phyloP scores from a whole-genome alignment of 192 early-diverging fungal genomes.

The Phlyctochytrium bullatum region DNA sequence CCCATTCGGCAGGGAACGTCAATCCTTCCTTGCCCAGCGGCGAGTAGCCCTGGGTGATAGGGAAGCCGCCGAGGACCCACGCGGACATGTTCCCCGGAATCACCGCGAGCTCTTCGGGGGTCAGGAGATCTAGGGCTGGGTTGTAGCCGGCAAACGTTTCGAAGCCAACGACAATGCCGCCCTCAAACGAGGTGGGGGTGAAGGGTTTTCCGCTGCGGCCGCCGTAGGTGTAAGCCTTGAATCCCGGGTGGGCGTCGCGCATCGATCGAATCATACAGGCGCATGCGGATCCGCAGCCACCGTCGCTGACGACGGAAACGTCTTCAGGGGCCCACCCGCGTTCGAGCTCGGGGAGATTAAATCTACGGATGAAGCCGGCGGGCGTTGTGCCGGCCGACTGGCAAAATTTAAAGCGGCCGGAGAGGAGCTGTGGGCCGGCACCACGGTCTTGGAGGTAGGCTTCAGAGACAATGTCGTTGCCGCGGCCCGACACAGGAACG shows the following conservation, averaged over 20 bases:
- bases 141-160: neutral
- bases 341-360: too few species aligned
- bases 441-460: too few species aligned
- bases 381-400: too few species aligned
- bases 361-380: too few species aligned
- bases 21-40: neutral
- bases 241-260: too few species aligned
- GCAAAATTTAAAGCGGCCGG: too few species aligned
- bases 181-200: neutral
- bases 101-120: neutral
- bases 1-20: neutral
- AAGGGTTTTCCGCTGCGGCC: neutral
- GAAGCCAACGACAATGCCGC: neutral
- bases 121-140: neutral
- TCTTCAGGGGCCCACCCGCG: neutral
- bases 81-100: neutral
- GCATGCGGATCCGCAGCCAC: neutral
- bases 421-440: too few species aligned
- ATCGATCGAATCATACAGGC: neutral
- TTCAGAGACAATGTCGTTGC: too few species aligned
- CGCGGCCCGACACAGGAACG: too few species aligned
- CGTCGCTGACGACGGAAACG: neutral
- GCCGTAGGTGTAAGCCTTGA: neutral
- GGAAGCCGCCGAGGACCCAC: neutral
- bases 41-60: neutral